A percentile compares a stretch with the other conserved stretches of the same genome.
Evolutionary conservation across 164 flowering plant species (phyloP).

Genomic region (Tetrastigma voinierianum): DNA sequence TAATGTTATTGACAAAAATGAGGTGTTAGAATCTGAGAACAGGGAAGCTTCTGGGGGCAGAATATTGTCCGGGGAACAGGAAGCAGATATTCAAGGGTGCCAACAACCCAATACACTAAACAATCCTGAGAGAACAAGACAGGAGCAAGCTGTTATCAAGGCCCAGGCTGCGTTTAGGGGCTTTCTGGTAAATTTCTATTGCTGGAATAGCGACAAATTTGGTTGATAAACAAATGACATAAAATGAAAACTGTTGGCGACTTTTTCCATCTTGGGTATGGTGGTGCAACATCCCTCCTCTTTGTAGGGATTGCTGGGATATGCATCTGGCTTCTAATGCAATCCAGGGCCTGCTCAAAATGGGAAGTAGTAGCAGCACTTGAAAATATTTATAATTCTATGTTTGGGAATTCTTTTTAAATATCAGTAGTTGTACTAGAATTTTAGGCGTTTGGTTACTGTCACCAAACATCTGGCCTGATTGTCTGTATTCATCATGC

Average conservation of each 20-base stretch:
- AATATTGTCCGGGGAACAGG: conserved; percentile 22
- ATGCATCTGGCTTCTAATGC: no score
- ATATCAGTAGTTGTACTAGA: no score
- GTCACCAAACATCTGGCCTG: no score
- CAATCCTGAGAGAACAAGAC: conserved; percentile 41
- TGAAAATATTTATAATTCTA: no score
- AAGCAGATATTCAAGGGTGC: conserved; percentile 23
- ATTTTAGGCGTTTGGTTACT: no score
- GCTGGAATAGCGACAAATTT: neutral
- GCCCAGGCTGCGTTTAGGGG: conserved; percentile 94
- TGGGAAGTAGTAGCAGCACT: no score
- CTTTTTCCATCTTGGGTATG: neutral
- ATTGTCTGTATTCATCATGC: no score
- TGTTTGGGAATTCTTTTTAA: no score
- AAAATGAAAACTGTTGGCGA: neutral
- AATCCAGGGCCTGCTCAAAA: no score
- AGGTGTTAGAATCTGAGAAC: conserved; percentile 22
- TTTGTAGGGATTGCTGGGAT: no score
- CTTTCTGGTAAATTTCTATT: conserved; percentile 56
- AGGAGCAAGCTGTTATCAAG: conserved; percentile 64
- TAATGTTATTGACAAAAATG: conserved; percentile 21
- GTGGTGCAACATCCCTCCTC: neutral
- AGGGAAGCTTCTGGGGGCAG: conserved; percentile 23
- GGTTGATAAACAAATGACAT: no score
- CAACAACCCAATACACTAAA: conserved; percentile 17